Evolutionary conservation across 306 rosid genomes (phyloP), one percentile per base, ranked within the genome.

Genomic region (Cucurbita argyrosperma): DNA sequence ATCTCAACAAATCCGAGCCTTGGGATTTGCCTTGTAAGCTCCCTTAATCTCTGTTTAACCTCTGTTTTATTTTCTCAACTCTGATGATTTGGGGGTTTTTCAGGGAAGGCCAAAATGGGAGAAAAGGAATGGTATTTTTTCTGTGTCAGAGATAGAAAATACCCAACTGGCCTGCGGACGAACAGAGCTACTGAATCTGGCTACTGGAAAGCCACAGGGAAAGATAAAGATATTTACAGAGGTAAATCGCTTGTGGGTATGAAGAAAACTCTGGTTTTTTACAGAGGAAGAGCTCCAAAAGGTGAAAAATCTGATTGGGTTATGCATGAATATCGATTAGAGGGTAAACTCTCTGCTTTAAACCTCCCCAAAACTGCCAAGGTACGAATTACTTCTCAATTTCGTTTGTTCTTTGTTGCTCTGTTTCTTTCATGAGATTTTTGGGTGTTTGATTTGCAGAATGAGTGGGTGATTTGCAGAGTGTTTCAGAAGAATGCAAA

Each of bases 121-220:
- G 99, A 89, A 15, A 88, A 88, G 5, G 96, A 95, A 45, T 95
- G 97, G 97, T 95, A 95, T 84, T 95, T 95, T 52, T 95, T 95
- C 87, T 95, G 99, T n/a, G 85, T 88, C 38, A 85, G 96, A 19
- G 99, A 95, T 77, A 78, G 96, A 77, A 95, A 95, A 77, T 95
- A 95, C 84, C 99, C 99, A 63, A 95, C 97, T 15, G 99, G 99
- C 3, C 79, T 89, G 80, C 87, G 99, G 65, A 95, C 99, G 2
- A 95, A 95, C 83, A 85, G 99, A 38, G 99, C 99, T 3, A 95
- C 99, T 5, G 96, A 85, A 79, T 84, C 96, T 11, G 99, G 99
- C 7, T 95, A 95, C 67, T 95, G 99, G 99, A 95, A 95, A 47
- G 99, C 99, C 16, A 95, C 99, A 0, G 99, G 99, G 53, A 95